Evolutionary conservation across 2,329 filamentous ascomycete species (phyloP).

Genomic region (Alternaria novae-zelandiae): DNA sequence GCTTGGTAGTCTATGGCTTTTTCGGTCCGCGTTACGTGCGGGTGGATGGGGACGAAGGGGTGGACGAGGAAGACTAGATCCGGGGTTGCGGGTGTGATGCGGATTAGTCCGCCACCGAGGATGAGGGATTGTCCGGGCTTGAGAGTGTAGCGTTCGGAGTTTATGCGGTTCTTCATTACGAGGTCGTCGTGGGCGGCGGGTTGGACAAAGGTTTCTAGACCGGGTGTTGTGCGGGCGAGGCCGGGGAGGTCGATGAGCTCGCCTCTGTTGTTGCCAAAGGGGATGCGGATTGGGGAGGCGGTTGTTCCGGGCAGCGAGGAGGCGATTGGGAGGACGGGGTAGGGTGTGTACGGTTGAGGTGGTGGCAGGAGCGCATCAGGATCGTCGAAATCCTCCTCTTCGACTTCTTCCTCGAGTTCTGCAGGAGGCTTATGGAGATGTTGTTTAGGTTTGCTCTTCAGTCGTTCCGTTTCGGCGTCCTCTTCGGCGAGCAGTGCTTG

Average conservation of each 20-base stretch:
- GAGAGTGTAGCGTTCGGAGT: conserved; percentile 74
- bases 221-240: conserved; percentile 68
- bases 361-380: conserved; percentile 72
- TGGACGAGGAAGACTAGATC: conserved; percentile 77
- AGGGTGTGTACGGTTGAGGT: conserved; percentile 72
- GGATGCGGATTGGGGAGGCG: conserved; percentile 90
- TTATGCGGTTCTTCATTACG: conserved; percentile 78
- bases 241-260: conserved; percentile 95
- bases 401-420: conserved; percentile 23
- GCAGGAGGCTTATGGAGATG: conserved; percentile 29
- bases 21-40: conserved; percentile 78
- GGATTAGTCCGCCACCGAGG: conserved; percentile 79
- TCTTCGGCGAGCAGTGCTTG: conserved; percentile 43
- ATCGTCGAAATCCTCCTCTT: conserved; percentile 39
- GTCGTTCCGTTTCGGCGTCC: conserved; percentile 37
- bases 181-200: conserved; percentile 70
- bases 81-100: conserved; percentile 77
- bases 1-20: conserved; percentile 79
- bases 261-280: conserved; percentile 83
- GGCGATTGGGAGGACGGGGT: conserved; percentile 83
- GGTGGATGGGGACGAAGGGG: conserved; percentile 78
- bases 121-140: conserved; percentile 81
- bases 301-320: conserved; percentile 91
- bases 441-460: conserved; percentile 22
- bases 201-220: conserved; percentile 73